Evolutionary conservation across 1,284 basidiomycete species (phyloP), one percentile per base, ranked within the genome.

Genomic region (Rhodotorula sp.): DNA sequence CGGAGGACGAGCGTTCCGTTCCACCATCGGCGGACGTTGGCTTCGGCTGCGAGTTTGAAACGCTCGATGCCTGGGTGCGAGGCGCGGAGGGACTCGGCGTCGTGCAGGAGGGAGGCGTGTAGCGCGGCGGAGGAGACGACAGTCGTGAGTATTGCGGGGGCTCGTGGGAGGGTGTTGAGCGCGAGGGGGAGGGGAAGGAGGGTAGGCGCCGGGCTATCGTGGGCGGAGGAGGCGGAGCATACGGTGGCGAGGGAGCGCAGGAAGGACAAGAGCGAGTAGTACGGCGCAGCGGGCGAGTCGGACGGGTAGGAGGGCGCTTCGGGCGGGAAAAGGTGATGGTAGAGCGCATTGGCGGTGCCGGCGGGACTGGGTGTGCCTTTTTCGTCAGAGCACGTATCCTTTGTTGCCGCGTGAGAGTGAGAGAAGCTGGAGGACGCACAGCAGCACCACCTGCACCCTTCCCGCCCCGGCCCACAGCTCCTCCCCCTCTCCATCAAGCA

Each of bases 341-440:
- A 94, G n/a, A 97, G 84, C 0, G 95, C 95, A 79, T 97, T 97
- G 29, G 93, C 94, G n/a, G 94, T 97, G 19, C 95, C 95, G 55
- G 88, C 87, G 6, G 94, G 94, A 25, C 86, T 80, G 12, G 67
- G 32, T 19, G 22, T 13, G 34, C 12, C 21, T 41, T 17, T 22
- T 8, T 1, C 32, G 1, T 22, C n/a, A 6, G 7, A 17, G 37
- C 8, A 19, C 7, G 60, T 3, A n/a, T n/a, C n/a, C n/a, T n/a
- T n/a, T n/a, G n/a, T n/a, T n/a, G n/a, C n/a, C n/a, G n/a, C n/a
- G n/a, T 19, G 17, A 6, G 29, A 41, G 29, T 34, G 8, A 25
- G 32, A 55, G 2, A 9, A 44, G 32, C 36, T 3, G 5, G 34
- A 29, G 61, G 10, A 29, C 66, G 36, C 61, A 63, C 64, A 75